Base-by-base conservation (phyloP, 257 asterid genomes). In the Solanum pimpinellifolium region DNA sequence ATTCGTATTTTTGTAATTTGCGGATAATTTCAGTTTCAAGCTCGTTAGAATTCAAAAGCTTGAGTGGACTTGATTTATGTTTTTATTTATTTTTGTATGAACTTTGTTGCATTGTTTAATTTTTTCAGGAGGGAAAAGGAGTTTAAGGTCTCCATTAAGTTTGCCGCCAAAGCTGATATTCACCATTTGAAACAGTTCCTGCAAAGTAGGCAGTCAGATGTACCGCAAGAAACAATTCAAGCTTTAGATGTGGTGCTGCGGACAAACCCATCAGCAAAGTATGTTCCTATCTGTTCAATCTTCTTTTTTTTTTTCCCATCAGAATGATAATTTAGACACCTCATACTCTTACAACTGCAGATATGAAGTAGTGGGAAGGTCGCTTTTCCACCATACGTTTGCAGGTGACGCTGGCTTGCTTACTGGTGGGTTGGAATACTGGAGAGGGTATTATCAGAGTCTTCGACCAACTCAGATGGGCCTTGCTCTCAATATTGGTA, bases 401-500 rank as follows among this genome's bases (percentile, higher is more conserved):
- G 2, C 10, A 56, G 11, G 20, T 56, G 65, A 56, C 65, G 9
- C 65, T 1, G 65, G 65, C 15, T 70, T 72, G 33, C 98, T 95
- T 25, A 94, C 95, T 1, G 91, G 91, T 78, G 98, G 99, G 9
- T 13, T 95, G 2, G 91, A 92, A 23, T 94, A 93, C 49, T 96
- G 98, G 98, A 92, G 87, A 87, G 98, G 99, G 0, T 96, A 91
- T 83, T 96, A 94, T 76, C 98, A 95, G 82, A 95, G 98, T 44
- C 92, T 96, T 4, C 94, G 98, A 4, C 98, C 98, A 11, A 92
- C 98, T 8, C 99, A 96, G 88, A 96, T 96, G 98, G 99, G 99
- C 0, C 92, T 95, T 2, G 94, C 99, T 0, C 90, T 96, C 0
- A 96, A 96, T 41, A 91, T 96, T 3, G 98, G 99, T 95, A 93